Base-by-base conservation (phyloP, 805 yeast species). In the Schwanniomyces sp. region DNA sequence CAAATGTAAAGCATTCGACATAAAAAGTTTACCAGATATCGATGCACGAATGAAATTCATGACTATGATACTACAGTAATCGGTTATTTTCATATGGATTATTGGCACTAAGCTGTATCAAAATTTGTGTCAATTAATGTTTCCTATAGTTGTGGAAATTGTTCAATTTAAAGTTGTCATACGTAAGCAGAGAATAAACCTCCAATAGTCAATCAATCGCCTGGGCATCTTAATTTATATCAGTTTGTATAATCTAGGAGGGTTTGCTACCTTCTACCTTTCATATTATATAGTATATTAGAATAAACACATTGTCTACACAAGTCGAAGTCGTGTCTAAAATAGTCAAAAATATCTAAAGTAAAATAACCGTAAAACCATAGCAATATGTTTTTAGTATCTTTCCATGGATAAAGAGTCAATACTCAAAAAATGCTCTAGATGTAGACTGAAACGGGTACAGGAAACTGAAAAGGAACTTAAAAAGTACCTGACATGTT, bases 1-100 rank as follows among this genome's bases (percentile, higher is more conserved):
- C 87, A 24, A 82, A 82, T 49, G 55, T 63, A 43, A 64, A 63
- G 40, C 53, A 48, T 21, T 45, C 49, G 21, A 40, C 50, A 7
- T 39, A 21, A 39, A 39, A 14, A 32, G 21, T 14, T 14, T 32
- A 14, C 2, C 21, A 16, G 17, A 32, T 32, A 18, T 18, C 17
- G 21, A 18, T 16, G 36, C 21, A 32, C 36, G 17, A 14, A 14
- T 32, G n/a, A 18, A 32, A 32, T 14, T 14, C 17, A 18, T 32
- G 36, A 32, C 36, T 14, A 32, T 16, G 36, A 7, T 32, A 8
- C 21, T 32, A 32, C 18, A 14, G 36, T 3, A 32, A 32, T 14
- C 21, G 21, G 21, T 18, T 32, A 7, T 14, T 11, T 14, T 32
- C n/a, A 32, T 16, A 18, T 11, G 24, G 24, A 5, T 21, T 21